Percentiles rank a stretch among this genome's conserved stretches.
phyloP scores from a whole-genome alignment of 257 asterid genomes.

The Apocynum venetum region DNA sequence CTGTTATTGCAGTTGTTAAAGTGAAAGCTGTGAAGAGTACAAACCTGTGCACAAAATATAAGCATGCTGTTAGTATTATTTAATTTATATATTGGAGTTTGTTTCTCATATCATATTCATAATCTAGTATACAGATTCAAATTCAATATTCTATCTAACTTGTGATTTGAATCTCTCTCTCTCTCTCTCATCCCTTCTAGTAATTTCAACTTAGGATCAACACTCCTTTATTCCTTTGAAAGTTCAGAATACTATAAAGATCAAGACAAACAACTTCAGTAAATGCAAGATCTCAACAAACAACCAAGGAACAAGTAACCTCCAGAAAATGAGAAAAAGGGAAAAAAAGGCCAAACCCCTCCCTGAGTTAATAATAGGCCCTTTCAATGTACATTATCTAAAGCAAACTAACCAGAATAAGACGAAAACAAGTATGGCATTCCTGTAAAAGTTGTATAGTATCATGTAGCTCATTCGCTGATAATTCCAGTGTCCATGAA shows the following conservation, averaged over 20 bases:
- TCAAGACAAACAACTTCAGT: neutral
- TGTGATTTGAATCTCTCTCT: neutral
- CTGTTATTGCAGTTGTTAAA: slow-evolving; percentile 85
- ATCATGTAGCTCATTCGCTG: slow-evolving; percentile 96
- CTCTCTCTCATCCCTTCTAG: neutral
- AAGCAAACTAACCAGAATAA: slow-evolving; percentile 83
- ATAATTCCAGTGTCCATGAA: slow-evolving; percentile 99
- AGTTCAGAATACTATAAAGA: neutral
- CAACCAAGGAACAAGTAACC: too few species aligned
- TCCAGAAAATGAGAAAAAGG: neutral
- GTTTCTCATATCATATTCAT: neutral
- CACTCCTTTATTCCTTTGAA: neutral
- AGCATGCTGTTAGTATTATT: neutral
- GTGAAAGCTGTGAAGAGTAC: slow-evolving; percentile 77
- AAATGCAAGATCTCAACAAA: neutral
- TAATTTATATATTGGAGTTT: neutral
- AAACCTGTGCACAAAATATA: slow-evolving; percentile 45
- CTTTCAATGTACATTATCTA: neutral
- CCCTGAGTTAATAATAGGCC: neutral
- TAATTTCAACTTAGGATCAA: neutral
- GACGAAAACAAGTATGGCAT: slow-evolving; percentile 71
- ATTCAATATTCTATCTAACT: neutral
- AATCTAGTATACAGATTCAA: neutral
- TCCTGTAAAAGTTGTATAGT: slow-evolving; percentile 87
- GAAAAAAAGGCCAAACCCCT: too few species aligned